phyloP scores from a whole-genome alignment of 192 early-diverging fungal genomes.

The Coemansia sp. region DNA sequence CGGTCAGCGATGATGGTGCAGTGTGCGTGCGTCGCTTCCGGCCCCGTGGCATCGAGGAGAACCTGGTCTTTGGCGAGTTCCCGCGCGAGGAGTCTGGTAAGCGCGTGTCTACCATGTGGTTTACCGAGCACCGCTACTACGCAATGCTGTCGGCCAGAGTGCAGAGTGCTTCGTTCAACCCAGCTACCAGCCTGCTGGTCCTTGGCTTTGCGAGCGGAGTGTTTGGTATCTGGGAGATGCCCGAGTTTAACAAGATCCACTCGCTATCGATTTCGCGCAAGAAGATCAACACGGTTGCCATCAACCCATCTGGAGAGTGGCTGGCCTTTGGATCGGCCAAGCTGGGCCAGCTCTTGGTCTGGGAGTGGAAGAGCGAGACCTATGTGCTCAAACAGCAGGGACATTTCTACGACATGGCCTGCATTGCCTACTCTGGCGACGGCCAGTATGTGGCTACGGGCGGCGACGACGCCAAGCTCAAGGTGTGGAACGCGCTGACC shows the following conservation, averaged over 20 bases:
- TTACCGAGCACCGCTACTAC: conserved; percentile 67
- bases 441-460: conserved; percentile 95
- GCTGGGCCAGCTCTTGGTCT: conserved; percentile 95
- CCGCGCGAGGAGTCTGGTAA: conserved; percentile 54
- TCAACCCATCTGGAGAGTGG: conserved; percentile 96
- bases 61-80: conserved; percentile 63
- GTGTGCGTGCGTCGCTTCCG: conserved; percentile 76
- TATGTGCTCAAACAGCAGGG: conserved; percentile 99
- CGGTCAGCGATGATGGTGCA: conserved; percentile 87
- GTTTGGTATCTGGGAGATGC: conserved; percentile 99
- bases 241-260: conserved; percentile 92
- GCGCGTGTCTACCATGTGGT: conserved; percentile 43
- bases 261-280: conserved; percentile 95
- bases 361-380: conserved; percentile 99
- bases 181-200: conserved; percentile 70
- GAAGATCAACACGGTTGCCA: conserved; percentile 83
- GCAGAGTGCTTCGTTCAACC: conserved; percentile 76
- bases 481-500: conserved; percentile 94
- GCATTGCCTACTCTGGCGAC: conserved; percentile 85
- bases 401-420: conserved; percentile 93
- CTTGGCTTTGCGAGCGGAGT: conserved; percentile 92
- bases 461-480: conserved; percentile 96
- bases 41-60: conserved; percentile 57
- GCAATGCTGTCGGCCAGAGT: conserved; percentile 82
- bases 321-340: conserved; percentile 90